A percentile compares a stretch with the other conserved stretches of the same genome.
Conservation (phyloP, 305 asterid species). For the Fraxinus albicans region DNA sequence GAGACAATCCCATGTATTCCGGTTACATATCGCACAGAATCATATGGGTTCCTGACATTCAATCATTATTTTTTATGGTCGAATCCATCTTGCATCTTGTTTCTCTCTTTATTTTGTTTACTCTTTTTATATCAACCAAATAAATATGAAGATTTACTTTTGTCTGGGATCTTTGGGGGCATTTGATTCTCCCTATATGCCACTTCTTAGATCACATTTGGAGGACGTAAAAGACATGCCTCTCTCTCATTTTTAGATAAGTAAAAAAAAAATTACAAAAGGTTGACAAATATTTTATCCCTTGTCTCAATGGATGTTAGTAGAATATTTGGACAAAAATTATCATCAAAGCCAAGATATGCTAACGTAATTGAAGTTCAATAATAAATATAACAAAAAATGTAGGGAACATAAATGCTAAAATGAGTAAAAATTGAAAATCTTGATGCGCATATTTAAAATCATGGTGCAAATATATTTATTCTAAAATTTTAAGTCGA, state of each 20-base stretch:
- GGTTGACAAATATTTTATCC: neutral
- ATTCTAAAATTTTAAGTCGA: neutral
- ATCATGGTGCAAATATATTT: neutral
- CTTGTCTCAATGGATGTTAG: neutral
- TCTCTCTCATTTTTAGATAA: neutral
- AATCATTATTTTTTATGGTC: conserved; percentile 4
- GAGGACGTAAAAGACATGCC: neutral
- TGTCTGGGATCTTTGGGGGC: conserved; percentile 29
- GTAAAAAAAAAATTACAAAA: neutral
- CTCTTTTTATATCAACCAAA: neutral
- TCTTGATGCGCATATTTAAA: neutral
- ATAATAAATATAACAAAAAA: too few species aligned
- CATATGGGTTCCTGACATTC: conserved; percentile 14
- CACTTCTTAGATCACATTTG: neutral
- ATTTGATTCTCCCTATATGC: conserved; percentile 22
- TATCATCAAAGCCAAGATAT: neutral
- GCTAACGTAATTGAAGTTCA: neutral
- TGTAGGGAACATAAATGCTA: neutral
- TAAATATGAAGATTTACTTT: conserved; percentile 2
- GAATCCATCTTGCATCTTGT: neutral
- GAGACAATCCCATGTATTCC: conserved; percentile 26
- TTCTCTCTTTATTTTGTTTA: neutral
- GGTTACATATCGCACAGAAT: conserved; percentile 18
- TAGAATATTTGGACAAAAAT: neutral
- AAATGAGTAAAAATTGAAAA: neutral